These are phyloP conservation scores for Parathielavia hyrcaniae DNA, from an alignment of 495 filamentous ascomycete genomes.

Conservation along the genomic window DNA sequence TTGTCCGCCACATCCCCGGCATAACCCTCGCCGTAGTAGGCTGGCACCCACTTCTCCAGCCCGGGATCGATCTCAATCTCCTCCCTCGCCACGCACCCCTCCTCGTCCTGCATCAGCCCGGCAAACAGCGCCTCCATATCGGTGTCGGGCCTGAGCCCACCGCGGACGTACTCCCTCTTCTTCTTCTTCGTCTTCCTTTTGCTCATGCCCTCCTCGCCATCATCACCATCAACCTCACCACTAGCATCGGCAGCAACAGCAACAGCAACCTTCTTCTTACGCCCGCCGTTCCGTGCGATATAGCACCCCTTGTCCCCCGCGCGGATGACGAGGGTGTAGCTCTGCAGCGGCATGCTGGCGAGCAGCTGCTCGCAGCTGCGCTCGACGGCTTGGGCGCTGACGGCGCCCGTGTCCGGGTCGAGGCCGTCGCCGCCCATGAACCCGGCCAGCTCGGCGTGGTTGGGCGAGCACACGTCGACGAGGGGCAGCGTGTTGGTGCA, in stretches of 20 bases:
- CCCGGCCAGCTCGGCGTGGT: constrained; percentile 74
- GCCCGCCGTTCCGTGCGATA: constrained; percentile 47
- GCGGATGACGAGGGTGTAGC: constrained; percentile 50
- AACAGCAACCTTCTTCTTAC: constrained; percentile 36
- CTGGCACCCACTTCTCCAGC: constrained; percentile 53
- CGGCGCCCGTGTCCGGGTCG: constrained; percentile 44
- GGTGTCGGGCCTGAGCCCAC: constrained; percentile 45
- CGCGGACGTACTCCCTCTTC: constrained; percentile 39
- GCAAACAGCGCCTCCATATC: constrained; percentile 51
- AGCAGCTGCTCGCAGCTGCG: constrained; percentile 48
- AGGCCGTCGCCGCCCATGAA: constrained; percentile 60
- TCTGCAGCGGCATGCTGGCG: constrained; percentile 48
- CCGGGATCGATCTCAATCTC: constrained; percentile 54
- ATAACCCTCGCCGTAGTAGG: constrained; percentile 44
- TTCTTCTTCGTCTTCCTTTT: constrained; percentile 26
- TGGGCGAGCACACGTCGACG: constrained; percentile 83
- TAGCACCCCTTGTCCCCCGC: constrained; percentile 48
- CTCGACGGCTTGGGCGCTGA: constrained; percentile 49
- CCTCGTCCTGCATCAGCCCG: constrained; percentile 44
- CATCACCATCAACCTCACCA: constrained; percentile 15
- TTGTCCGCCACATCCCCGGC: constrained; percentile 45
- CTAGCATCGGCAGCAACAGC: constrained; percentile 13
- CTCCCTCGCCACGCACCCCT: constrained; percentile 48
- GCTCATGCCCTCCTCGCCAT: neutral
- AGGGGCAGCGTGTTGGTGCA: constrained; percentile 63